phyloP scores from a whole-genome alignment of 208 protist genomes.

The Wallacemonas collosoma region DNA sequence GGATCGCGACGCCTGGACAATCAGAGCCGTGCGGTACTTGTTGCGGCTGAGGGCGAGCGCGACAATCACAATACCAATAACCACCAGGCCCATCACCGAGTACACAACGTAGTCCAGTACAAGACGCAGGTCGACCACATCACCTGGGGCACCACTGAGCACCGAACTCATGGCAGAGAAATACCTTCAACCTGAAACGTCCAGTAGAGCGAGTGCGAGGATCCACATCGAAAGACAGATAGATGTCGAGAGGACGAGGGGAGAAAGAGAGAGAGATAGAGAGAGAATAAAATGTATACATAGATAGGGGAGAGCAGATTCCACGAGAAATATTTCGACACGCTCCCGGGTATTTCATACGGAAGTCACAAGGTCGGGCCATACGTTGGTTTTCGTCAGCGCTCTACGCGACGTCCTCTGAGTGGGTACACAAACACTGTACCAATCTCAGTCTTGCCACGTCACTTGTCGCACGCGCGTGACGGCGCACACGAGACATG shows the following conservation, averaged over 20 bases:
- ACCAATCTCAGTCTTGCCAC: no score
- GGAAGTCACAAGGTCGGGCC: no score
- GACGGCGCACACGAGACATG: no score
- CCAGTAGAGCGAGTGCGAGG: neutral
- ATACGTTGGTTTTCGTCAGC: no score
- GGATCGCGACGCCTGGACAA: constrained; percentile 44
- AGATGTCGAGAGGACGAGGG: neutral
- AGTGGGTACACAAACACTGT: no score
- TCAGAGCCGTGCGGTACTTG: constrained; percentile 49
- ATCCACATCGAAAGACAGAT: no score
- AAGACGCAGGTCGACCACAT: constrained; percentile 1
- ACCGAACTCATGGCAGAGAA: constrained; percentile 3
- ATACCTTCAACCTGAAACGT: neutral
- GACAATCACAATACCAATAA: constrained; percentile 37
- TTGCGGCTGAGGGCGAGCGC: constrained; percentile 45
- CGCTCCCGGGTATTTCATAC: no score
- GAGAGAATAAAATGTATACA: neutral
- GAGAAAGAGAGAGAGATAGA: neutral
- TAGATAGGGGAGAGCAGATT: neutral
- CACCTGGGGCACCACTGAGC: neutral
- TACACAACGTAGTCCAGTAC: constrained; percentile 45
- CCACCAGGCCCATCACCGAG: constrained; percentile 37
- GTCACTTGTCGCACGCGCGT: no score
- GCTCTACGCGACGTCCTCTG: no score
- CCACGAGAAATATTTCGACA: no score